These are phyloP conservation scores for Lasiosphaeria miniovina DNA, from an alignment of 495 filamentous ascomycete genomes.

Conservation along the genomic window DNA sequence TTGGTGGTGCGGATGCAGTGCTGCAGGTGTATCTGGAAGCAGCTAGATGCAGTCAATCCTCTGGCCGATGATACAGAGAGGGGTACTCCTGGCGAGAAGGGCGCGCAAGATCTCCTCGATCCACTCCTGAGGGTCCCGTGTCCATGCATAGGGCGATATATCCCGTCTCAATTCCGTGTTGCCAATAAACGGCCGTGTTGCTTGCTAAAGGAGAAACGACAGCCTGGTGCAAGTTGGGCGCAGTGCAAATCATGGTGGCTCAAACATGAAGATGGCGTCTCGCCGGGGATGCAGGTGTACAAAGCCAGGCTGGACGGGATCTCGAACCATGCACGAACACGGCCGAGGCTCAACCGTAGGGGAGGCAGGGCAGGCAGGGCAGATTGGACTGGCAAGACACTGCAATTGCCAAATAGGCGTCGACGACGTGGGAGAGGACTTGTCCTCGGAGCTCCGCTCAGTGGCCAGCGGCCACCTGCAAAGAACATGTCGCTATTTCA, in stretches of 20 bases:
- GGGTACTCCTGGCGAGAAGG: conserved; percentile 9
- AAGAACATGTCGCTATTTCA: no score
- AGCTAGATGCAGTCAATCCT: conserved; percentile 22
- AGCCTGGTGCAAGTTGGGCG: not conserved
- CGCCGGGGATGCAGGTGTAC: not conserved
- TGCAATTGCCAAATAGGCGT: not conserved
- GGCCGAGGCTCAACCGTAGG: no score
- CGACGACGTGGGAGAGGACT: not conserved
- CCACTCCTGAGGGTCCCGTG: conserved; percentile 13
- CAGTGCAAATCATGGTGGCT: not conserved
- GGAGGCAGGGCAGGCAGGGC: no score
- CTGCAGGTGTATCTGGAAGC: conserved; percentile 27
- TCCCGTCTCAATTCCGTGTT: not conserved
- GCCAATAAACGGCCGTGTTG: not conserved
- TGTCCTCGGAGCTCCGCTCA: no score
- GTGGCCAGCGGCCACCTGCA: no score
- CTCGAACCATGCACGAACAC: no score
- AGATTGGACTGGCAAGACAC: not conserved
- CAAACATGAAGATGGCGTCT: not conserved
- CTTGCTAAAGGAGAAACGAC: not conserved
- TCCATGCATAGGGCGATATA: conserved; percentile 12
- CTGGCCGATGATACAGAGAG: conserved; percentile 19
- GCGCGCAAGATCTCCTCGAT: conserved; percentile 30
- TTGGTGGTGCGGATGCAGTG: conserved; percentile 19
- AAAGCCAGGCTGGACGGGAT: no score